Percentiles rank a stretch among this genome's conserved stretches.
Conservation (phyloP, 148 eudicot species). For the Rhododendron williamsianum region DNA sequence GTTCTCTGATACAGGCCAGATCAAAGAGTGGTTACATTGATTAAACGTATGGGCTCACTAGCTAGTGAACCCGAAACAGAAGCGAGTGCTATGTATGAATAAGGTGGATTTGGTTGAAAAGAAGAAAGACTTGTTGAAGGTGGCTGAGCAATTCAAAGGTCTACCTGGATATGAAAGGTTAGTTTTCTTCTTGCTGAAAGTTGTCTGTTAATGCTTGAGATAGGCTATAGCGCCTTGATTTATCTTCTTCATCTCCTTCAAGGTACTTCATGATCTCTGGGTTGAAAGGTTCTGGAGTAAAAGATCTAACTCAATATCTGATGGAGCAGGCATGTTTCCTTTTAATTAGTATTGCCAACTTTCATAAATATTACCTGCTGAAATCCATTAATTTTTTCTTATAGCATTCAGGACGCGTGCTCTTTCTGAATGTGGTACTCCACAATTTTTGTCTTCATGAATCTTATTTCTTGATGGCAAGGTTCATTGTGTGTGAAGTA, state of each 20-base stretch:
- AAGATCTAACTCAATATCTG: constrained; percentile 65
- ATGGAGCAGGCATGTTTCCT: constrained; percentile 61
- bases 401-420: not conserved
- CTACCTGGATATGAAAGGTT: constrained; percentile 17
- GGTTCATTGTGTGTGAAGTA: not conserved
- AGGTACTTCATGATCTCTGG: constrained; percentile 93
- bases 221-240: not conserved
- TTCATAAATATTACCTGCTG: not conserved
- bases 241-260: not conserved
- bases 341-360: not conserved
- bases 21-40: constrained; percentile 70
- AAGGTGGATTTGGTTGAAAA: constrained; percentile 87
- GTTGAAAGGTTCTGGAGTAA: constrained; percentile 87
- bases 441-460: not conserved
- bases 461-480: not conserved
- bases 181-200: not conserved
- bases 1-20: constrained; percentile 59
- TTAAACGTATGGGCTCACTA: constrained; percentile 73
- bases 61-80: constrained; percentile 52
- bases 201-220: not conserved
- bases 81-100: constrained; percentile 84
- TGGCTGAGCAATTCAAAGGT: constrained; percentile 72
- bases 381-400: not conserved
- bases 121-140: constrained; percentile 79
- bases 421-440: not conserved